phyloP scores from a whole-genome alignment of 805 yeast species.

The Myxozyma kluyveri region DNA sequence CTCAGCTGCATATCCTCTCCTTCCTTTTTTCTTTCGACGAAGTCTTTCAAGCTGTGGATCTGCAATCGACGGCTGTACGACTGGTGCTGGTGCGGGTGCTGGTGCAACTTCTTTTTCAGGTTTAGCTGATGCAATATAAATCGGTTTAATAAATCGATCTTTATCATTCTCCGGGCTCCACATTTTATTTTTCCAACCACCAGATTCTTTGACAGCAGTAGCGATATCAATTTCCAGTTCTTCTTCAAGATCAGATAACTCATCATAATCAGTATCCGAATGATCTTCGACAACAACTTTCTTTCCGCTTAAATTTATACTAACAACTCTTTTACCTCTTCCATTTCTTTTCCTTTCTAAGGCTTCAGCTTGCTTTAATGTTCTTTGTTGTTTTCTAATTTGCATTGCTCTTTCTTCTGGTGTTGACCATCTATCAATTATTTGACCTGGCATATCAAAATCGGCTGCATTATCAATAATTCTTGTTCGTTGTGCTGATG shows the following conservation, averaged over 20 bases:
- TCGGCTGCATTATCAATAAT: conserved; percentile 94
- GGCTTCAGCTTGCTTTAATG: conserved; percentile 60
- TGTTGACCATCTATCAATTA: conserved; percentile 70
- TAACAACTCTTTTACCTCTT: conserved; percentile 69
- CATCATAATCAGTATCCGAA: conserved; percentile 35
- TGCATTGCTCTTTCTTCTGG: conserved; percentile 85
- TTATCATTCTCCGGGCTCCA: conserved; percentile 21
- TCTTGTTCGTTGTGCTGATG: conserved; percentile 84
- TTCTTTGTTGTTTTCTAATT: conserved; percentile 80
- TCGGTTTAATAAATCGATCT: conserved; percentile 15
- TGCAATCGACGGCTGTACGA: no score
- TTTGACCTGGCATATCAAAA: conserved; percentile 60
- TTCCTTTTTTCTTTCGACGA: no score
- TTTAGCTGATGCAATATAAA: conserved; percentile 2
- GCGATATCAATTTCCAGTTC: neutral
- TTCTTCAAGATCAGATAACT: conserved; percentile 31
- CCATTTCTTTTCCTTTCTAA: conserved; percentile 61
- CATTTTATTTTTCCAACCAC: conserved; percentile 2
- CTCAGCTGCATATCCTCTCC: no score
- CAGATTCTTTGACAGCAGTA: conserved; percentile 4
- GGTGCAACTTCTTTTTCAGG: no score
- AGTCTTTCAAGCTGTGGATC: no score
- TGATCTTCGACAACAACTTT: conserved; percentile 63
- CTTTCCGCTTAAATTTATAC: conserved; percentile 76
- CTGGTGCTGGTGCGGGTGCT: no score